A percentile compares a stretch with the other conserved stretches of the same genome.
These are phyloP conservation scores for Coemansia sp. DNA, from an alignment of 192 early-diverging fungal species.

Conservation along the genomic window DNA sequence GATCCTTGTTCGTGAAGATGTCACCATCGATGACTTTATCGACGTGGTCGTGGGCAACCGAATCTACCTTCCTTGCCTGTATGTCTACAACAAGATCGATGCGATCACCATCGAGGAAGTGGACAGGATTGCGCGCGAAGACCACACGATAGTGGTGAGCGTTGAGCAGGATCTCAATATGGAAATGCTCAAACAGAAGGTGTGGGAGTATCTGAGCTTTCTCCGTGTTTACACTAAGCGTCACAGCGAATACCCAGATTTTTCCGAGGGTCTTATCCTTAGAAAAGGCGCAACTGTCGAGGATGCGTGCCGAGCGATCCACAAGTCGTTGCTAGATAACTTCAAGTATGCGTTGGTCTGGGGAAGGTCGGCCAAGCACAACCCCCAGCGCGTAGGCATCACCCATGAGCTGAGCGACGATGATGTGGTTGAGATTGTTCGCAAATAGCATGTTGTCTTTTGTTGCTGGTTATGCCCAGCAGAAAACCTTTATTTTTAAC, in stretches of 20 bases:
- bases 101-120: conserved; percentile 94
- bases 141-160: conserved; percentile 87
- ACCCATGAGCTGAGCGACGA: conserved; percentile 84
- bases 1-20: conserved; percentile 94
- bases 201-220: conserved; percentile 88
- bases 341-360: conserved; percentile 98
- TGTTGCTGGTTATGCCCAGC: background rate
- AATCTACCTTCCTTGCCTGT: conserved; percentile 93
- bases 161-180: conserved; percentile 91
- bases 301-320: conserved; percentile 85
- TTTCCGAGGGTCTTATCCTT: conserved; percentile 88
- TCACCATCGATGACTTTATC: conserved; percentile 95
- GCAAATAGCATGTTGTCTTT: conserved; percentile 42
- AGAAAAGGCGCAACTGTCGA: conserved; percentile 77
- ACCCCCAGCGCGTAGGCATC: conserved; percentile 91
- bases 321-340: conserved; percentile 79
- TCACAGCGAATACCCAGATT: conserved; percentile 92
- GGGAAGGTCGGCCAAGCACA: conserved; percentile 95
- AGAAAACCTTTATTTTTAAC: background rate
- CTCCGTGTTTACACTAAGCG: conserved; percentile 97
- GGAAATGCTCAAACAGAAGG: conserved; percentile 83
- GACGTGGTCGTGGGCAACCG: conserved; percentile 98
- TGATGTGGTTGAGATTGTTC: conserved; percentile 88
- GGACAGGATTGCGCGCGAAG: conserved; percentile 85
- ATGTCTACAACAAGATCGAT: conserved; percentile 98